Conservation (phyloP, 2,329 filamentous ascomycete genomes). For the Colletotrichum destructivum region DNA sequence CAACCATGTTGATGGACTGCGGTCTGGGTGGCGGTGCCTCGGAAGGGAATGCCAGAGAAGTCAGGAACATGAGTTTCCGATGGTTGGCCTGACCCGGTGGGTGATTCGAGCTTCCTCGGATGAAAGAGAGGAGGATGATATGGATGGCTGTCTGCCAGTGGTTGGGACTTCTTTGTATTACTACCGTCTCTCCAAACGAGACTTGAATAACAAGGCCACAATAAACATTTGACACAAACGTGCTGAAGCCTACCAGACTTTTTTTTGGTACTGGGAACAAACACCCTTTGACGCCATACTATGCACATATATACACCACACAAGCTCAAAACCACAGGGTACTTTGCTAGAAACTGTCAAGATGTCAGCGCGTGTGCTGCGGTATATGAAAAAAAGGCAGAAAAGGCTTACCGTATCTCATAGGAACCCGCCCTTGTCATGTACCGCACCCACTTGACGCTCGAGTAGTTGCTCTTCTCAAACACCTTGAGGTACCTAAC, state of each 20-base stretch:
- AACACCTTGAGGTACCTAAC: conserved; percentile 98
- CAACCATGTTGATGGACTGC: conserved; percentile 36
- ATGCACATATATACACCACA: conserved; percentile 40
- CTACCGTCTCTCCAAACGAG: conserved; percentile 33
- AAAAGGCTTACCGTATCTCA: conserved; percentile 84
- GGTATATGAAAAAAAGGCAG: neutral
- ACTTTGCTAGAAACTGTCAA: conserved; percentile 52
- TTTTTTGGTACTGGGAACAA: conserved; percentile 39
- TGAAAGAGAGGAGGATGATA: neutral
- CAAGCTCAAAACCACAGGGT: conserved; percentile 34
- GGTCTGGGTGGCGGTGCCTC: neutral
- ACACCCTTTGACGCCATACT: conserved; percentile 42
- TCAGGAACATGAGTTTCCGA: conserved; percentile 7
- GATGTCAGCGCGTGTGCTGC: conserved; percentile 35
- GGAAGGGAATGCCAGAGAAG: conserved; percentile 2
- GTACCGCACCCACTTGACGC: conserved; percentile 99
- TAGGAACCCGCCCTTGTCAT: conserved; percentile 99
- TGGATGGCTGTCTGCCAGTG: neutral
- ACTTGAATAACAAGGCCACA: conserved; percentile 31
- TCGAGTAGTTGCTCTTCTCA: conserved; percentile 99
- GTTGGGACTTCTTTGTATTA: conserved; percentile 36
- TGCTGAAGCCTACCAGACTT: conserved; percentile 37
- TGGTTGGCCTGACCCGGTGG: conserved; percentile 10
- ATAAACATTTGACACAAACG: conserved; percentile 34
- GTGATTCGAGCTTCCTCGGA: too few species aligned